Conservation (phyloP, 805 yeast species). For the Metschnikowia drakensbergensis region DNA sequence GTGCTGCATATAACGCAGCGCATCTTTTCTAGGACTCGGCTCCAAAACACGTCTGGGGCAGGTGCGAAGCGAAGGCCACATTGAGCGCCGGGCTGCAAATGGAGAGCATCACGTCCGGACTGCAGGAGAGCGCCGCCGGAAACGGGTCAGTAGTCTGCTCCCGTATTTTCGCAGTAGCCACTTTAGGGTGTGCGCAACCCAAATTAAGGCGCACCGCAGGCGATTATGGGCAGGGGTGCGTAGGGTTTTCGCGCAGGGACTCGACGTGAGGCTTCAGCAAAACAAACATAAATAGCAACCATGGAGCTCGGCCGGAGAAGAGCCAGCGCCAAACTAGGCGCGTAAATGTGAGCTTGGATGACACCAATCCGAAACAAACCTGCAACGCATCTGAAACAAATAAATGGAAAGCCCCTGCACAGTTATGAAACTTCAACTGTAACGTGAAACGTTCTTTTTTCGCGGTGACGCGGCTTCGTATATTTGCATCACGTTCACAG, state of each 20-base stretch:
- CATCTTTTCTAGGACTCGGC: too few species aligned
- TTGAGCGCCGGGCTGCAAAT: too few species aligned
- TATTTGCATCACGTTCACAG: too few species aligned
- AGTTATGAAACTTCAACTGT: neutral
- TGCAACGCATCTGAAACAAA: neutral
- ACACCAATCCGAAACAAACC: too few species aligned
- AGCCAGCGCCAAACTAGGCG: neutral
- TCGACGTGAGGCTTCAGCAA: neutral
- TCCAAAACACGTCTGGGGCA: too few species aligned
- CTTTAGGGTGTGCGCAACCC: neutral
- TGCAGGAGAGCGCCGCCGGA: too few species aligned
- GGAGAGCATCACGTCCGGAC: too few species aligned
- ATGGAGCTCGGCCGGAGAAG: neutral
- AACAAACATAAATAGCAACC: neutral
- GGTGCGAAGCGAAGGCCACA: too few species aligned
- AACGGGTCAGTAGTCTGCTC: too few species aligned
- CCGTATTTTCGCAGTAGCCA: too few species aligned
- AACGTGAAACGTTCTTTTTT: neutral
- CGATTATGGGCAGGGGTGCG: slow-evolving; percentile 31
- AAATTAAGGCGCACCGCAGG: neutral
- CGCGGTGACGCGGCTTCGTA: neutral
- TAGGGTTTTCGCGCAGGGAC: neutral
- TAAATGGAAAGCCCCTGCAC: neutral
- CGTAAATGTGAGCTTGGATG: too few species aligned
- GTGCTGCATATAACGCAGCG: too few species aligned